phyloP scores from a whole-genome alignment of 2,329 filamentous ascomycete genomes.

The Aspergillus unguis region DNA sequence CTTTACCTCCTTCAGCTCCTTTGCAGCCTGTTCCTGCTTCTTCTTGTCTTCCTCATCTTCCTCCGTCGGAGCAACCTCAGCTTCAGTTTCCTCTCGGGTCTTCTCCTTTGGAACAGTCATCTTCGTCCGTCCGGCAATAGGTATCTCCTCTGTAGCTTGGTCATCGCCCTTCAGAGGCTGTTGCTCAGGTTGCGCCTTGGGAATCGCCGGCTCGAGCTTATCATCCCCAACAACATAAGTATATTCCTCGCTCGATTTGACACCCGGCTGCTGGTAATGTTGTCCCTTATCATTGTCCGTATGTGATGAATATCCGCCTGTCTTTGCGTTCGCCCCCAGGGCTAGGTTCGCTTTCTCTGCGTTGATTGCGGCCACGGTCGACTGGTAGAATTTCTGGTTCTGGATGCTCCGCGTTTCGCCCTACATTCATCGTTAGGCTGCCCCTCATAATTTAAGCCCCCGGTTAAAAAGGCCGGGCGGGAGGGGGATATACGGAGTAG shows the following conservation, averaged over 20 bases:
- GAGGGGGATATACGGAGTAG: constrained; percentile 56
- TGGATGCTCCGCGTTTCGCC: constrained; percentile 39
- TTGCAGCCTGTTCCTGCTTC: constrained; percentile 50
- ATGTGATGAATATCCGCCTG: constrained; percentile 47
- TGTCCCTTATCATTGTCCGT: constrained; percentile 49
- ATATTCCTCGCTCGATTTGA: constrained; percentile 61
- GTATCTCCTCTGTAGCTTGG: constrained; percentile 39
- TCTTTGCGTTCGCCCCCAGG: constrained; percentile 51
- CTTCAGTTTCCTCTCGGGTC: constrained; percentile 28
- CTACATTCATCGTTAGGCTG: constrained; percentile 22
- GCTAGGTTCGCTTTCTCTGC: constrained; percentile 40
- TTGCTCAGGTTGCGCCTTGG: constrained; percentile 23
- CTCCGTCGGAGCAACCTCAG: not conserved
- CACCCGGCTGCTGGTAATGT: constrained; percentile 53
- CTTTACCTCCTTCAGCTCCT: constrained; percentile 54
- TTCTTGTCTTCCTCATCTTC: constrained; percentile 35
- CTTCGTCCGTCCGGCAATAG: constrained; percentile 55
- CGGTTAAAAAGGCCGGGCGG: too few species aligned
- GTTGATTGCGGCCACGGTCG: constrained; percentile 54
- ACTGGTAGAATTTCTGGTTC: constrained; percentile 53
- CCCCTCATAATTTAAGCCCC: too few species aligned
- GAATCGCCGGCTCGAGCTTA: constrained; percentile 30
- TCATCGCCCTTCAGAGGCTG: not conserved
- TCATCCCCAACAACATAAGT: constrained; percentile 36
- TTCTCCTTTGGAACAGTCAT: constrained; percentile 43